These are phyloP conservation scores for Diaporthe destruens DNA, from an alignment of 2,329 filamentous ascomycete species.

Conservation along the genomic window DNA sequence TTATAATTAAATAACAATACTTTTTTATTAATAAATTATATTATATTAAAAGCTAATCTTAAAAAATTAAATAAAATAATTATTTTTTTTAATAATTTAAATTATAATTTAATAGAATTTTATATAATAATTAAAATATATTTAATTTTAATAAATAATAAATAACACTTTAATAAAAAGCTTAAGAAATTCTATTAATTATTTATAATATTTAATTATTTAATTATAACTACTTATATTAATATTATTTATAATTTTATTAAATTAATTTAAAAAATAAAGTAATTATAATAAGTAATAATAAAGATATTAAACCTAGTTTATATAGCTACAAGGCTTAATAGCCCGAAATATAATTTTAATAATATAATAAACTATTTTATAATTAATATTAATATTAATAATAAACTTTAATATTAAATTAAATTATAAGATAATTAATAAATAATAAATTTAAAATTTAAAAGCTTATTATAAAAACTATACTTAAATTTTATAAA, in stretches of 20 bases:
- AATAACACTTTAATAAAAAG: background rate
- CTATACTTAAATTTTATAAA: background rate
- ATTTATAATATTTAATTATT: background rate
- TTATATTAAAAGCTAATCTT: background rate
- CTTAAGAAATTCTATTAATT: background rate
- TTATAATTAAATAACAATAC: background rate
- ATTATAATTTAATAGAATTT: background rate
- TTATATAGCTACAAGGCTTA: background rate
- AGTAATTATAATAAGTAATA: background rate
- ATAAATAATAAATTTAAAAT: background rate
- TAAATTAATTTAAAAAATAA: background rate
- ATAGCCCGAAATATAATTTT: background rate
- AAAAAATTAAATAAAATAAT: background rate
- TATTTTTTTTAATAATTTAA: background rate
- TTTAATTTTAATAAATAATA: background rate
- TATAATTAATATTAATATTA: background rate
- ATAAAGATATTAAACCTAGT: background rate
- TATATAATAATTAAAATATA: background rate
- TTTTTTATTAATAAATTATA: background rate
- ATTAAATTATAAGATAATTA: background rate
- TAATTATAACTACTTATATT: background rate
- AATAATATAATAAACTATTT: background rate
- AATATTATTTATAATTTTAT: background rate
- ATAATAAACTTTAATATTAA: background rate
- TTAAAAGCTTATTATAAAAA: background rate